These are phyloP conservation scores for Thalassiosira allenii DNA, from an alignment of 352 stramenopile genomes.

Conservation along the genomic window DNA sequence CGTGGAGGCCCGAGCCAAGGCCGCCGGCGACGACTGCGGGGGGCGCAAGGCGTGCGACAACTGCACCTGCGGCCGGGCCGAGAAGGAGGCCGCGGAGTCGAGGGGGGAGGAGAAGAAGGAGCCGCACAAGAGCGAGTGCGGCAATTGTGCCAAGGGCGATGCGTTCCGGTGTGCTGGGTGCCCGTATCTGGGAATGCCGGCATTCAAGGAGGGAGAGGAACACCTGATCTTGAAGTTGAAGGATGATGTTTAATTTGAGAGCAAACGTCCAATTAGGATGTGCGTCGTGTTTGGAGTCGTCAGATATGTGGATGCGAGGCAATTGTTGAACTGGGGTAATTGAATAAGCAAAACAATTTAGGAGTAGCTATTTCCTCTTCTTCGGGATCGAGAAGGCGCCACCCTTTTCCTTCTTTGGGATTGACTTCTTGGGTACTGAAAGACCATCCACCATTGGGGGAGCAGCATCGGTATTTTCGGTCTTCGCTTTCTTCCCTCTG, in stretches of 20 bases:
- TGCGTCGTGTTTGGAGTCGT: background rate
- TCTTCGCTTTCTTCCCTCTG: slow-evolving; percentile 38
- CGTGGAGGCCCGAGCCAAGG: slow-evolving; percentile 22
- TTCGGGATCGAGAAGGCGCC: slow-evolving; percentile 51
- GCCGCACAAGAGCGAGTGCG: slow-evolving; percentile 69
- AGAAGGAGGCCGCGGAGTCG: slow-evolving; percentile 59
- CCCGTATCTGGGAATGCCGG: slow-evolving; percentile 95
- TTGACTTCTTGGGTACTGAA: slow-evolving; percentile 45
- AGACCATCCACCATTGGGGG: slow-evolving; percentile 8
- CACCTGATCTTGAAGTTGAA: slow-evolving; percentile 86
- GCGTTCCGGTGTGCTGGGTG: slow-evolving; percentile 96
- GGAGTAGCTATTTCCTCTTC: slow-evolving; percentile 32
- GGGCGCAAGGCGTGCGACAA: slow-evolving; percentile 95
- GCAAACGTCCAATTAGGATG: background rate
- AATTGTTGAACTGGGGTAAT: background rate
- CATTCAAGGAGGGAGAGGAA: slow-evolving; percentile 92
- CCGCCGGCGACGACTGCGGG: slow-evolving; percentile 86
- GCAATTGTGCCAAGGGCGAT: slow-evolving; percentile 96
- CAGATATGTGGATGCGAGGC: background rate
- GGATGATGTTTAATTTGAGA: slow-evolving; percentile 76
- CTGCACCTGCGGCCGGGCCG: slow-evolving; percentile 93
- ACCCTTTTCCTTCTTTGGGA: slow-evolving; percentile 17
- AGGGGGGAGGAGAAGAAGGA: slow-evolving; percentile 44
- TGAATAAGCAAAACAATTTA: too few species aligned
- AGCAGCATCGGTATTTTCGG: too few species aligned